Conservation (phyloP, 176 grass and related monocot genomes). For the Pontederia crassipes region DNA sequence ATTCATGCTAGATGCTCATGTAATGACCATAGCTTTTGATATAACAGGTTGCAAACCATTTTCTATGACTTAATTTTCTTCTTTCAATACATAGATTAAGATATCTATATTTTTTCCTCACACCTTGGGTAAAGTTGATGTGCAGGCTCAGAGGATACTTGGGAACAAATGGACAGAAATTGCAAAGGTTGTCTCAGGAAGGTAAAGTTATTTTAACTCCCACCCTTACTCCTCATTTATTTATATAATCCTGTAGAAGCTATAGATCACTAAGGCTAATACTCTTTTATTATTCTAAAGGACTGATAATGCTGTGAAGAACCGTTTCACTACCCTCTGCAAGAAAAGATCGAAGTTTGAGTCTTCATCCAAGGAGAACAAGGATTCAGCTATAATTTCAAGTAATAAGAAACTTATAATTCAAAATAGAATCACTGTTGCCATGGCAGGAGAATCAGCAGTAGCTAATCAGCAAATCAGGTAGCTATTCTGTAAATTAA, state of each 20-base stretch:
- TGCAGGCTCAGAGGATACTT: constrained; percentile 83
- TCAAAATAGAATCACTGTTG: constrained; percentile 32
- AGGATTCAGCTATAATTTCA: constrained; percentile 30
- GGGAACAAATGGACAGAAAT: constrained; percentile 99
- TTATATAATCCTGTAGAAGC: constrained; percentile 15
- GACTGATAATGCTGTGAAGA: constrained; percentile 95
- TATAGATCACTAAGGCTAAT: not conserved
- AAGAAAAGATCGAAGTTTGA: constrained; percentile 73
- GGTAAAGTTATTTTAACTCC: constrained; percentile 37
- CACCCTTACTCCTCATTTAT: not conserved
- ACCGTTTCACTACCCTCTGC: constrained; percentile 81
- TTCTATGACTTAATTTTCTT: not conserved
- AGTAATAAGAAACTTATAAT: constrained; percentile 47
- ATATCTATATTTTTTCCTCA: not conserved
- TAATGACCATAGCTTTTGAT: no score
- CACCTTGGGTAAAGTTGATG: constrained; percentile 13
- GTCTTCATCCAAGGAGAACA: constrained; percentile 54
- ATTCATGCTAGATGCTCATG: no score
- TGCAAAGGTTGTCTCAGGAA: constrained; percentile 90
- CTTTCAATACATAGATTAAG: not conserved
- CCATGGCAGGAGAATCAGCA: constrained; percentile 27
- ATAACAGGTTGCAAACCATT: no score
- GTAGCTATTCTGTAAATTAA: constrained; percentile 21
- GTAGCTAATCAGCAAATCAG: constrained; percentile 50
- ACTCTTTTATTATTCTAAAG: constrained; percentile 16